Base-by-base conservation (phyloP, 306 rosid genomes). In the Mimosa pudica region DNA sequence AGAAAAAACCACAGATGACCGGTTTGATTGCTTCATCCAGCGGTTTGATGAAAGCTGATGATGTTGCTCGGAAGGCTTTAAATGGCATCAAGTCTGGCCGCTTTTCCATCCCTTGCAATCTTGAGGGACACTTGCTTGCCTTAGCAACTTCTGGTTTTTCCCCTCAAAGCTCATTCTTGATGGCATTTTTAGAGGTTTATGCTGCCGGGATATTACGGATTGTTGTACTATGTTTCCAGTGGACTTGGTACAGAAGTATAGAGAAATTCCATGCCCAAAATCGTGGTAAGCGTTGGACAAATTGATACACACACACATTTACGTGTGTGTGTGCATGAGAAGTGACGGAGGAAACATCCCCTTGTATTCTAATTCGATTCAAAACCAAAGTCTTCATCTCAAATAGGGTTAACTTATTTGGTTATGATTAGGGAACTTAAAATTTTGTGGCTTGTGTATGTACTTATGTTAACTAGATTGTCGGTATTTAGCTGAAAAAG, bases 121-220 rank as follows among this genome's bases (percentile, higher is more conserved):
- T 87, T 55, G 97, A 88, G 86, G 98, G 98, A 60, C 4, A 75
- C 47, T 79, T 91, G 11, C 76, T 92, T 82, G 67, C 97, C 61
- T 69, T 92, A 47, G 89, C 91, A 77, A 94, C 98, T 71, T 86
- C 97, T 17, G 98, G 98, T 65, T 71, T 91, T 64, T 86, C 97
- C 17, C 97, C 98, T 57, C 98, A 92, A 82, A 91, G 96, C 79
- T 94, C 98, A 46, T 85, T 82, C 74, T 35, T 85, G 24, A 89
- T 92, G 97, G 98, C 98, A 33, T 92, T 90, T 75, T 46, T 91
- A 66, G 98, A 95, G 84, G 97, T 95, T 79, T 33, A 85, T 83
- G 52, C 85, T 11, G 89, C 87, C 32, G 93, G 97, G 73, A 65
- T 89, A 30, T 2, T 82, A 13, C 91, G 98, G 42, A 17, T 92